Evolutionary conservation across 1,139 yeast species (phyloP), one percentile per base, ranked within the genome.

Genomic region (Protomyces pachydermus): DNA sequence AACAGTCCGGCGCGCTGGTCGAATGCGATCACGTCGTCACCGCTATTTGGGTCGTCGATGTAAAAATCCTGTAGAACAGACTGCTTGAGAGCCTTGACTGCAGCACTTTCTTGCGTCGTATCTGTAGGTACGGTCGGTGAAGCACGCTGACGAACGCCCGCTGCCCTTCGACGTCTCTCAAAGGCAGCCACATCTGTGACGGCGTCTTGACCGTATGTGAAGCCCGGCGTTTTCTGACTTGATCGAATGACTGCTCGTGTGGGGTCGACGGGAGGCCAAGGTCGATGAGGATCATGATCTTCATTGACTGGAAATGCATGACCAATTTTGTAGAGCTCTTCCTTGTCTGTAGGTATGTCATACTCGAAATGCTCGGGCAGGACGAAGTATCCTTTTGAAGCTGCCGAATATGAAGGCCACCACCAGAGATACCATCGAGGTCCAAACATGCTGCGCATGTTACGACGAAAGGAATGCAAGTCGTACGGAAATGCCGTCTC

Each of bases 401-500:
- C 20, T 16, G 48, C 48, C 56, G 45, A n/a, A 51, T 35, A 39
- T 42, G 56, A 18, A 4, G 62, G 62, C 62, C 62, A 58, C 52
- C 53, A 39, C 62, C 62, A 58, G 12, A 52, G 37, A 58, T 48
- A 37, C 18, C 39, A n/a, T 23, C 39, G 55, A 18, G 42, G 56
- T 2, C 62, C 62, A 48, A 58, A 20, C n/a, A 58, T 39, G 42
- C 54, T 55, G 45, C 25, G 16, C 42, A 58, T 34, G n/a, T 58
- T 58, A 8, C 37, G 52, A 14, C 16, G 28, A 37, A 45, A 20
- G 9, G 62, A 52, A 39, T 58, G 54, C n/a, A 84, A 74, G 72
- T 91, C 96, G 73, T 90, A 93, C 0, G 98, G 98, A 72, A 93
- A 93, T 0, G 71, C 74, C n/a, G 71, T 73, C n/a, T 67, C 65